Percentiles rank a stretch among this genome's conserved stretches.
phyloP scores from a whole-genome alignment of 2,329 filamentous ascomycete genomes.

The Aspergillus caelatus region DNA sequence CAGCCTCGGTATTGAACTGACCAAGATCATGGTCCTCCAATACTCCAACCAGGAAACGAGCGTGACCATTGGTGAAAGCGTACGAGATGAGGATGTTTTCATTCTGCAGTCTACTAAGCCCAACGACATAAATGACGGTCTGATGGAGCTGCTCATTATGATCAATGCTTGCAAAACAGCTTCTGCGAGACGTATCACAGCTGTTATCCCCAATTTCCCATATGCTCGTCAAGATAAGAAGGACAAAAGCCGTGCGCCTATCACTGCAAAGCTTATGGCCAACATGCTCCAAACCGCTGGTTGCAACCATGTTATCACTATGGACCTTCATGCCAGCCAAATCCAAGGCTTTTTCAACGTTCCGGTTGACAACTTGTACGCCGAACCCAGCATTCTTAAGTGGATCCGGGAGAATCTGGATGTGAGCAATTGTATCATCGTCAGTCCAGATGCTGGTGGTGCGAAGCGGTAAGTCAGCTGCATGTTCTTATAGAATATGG shows the following conservation, averaged over 20 bases:
- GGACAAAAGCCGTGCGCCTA: slow-evolving; percentile 92
- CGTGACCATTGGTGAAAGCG: slow-evolving; percentile 93
- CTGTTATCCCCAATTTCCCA: slow-evolving; percentile 93
- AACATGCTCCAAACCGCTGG: slow-evolving; percentile 97
- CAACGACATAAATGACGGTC: slow-evolving; percentile 94
- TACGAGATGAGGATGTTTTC: slow-evolving; percentile 96
- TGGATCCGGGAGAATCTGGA: slow-evolving; percentile 89
- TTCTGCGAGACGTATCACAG: slow-evolving; percentile 87
- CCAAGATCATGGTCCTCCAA: slow-evolving; percentile 69
- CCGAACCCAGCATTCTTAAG: slow-evolving; percentile 85
- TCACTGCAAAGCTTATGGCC: slow-evolving; percentile 91
- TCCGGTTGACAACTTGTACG: slow-evolving; percentile 81
- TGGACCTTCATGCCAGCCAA: slow-evolving; percentile 93
- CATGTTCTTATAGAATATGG: not conserved
- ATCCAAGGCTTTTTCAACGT: slow-evolving; percentile 96
- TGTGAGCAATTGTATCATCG: slow-evolving; percentile 84
- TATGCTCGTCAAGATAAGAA: slow-evolving; percentile 98
- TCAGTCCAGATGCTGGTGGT: slow-evolving; percentile 91
- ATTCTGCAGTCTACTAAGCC: slow-evolving; percentile 94
- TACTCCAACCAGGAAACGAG: slow-evolving; percentile 65
- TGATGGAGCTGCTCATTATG: slow-evolving; percentile 99
- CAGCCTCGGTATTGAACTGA: slow-evolving; percentile 67
- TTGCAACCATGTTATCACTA: slow-evolving; percentile 91
- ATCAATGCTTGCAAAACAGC: slow-evolving; percentile 91
- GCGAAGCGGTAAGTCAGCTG: slow-evolving; percentile 70